Percentiles rank a stretch among this genome's conserved stretches.
These are phyloP conservation scores for Solanum corneliomulleri DNA, from an alignment of 257 asterid species.

Conservation along the genomic window DNA sequence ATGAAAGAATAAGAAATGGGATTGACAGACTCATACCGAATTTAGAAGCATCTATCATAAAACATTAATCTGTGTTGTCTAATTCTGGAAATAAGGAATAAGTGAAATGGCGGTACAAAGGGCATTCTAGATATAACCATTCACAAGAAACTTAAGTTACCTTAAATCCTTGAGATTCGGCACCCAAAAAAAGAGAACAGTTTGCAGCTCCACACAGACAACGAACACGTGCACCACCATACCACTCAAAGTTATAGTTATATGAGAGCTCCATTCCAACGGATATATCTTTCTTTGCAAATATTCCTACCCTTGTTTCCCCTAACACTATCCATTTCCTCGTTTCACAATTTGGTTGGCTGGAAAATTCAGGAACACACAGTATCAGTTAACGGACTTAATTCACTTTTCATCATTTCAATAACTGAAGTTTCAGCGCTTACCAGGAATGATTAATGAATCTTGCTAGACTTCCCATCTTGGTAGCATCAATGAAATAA, in stretches of 20 bases:
- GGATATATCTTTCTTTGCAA: slow-evolving; percentile 59
- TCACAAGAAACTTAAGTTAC: slow-evolving; percentile 18
- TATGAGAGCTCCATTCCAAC: slow-evolving; percentile 67
- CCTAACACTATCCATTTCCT: slow-evolving; percentile 91
- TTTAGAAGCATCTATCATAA: too few species aligned
- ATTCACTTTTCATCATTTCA: background rate
- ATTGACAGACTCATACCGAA: too few species aligned
- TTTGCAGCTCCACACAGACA: slow-evolving; percentile 84
- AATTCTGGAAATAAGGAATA: too few species aligned
- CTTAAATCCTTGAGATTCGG: slow-evolving; percentile 94
- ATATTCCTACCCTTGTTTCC: slow-evolving; percentile 84
- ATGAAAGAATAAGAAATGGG: too few species aligned
- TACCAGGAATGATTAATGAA: slow-evolving; percentile 92
- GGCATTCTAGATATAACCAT: background rate
- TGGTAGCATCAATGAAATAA: slow-evolving; percentile 73
- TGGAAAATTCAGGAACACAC: slow-evolving; percentile 20
- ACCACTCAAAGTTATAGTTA: slow-evolving; percentile 93
- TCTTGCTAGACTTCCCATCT: slow-evolving; percentile 80
- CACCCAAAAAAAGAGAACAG: slow-evolving; percentile 86
- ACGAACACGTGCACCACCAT: slow-evolving; percentile 81
- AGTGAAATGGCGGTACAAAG: background rate
- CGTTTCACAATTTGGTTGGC: slow-evolving; percentile 88
- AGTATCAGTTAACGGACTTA: background rate
- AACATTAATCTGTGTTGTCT: too few species aligned
- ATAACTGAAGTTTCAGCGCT: slow-evolving; percentile 4